Evolutionary conservation across 805 yeast species (phyloP), one percentile per base, ranked within the genome.

Genomic region (Kodamaea kaohsiungensis): DNA sequence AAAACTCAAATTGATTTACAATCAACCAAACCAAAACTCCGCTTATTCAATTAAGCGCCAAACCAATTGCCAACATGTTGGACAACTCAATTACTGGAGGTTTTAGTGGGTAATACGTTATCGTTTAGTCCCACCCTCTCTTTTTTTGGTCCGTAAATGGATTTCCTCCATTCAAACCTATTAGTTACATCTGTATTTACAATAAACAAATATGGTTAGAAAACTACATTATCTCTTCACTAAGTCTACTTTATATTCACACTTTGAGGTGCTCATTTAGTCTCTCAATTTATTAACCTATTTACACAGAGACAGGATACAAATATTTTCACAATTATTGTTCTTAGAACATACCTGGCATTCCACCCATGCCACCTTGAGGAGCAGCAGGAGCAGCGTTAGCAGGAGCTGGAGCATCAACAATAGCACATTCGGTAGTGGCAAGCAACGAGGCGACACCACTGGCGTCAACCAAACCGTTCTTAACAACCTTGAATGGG

Each of bases 391-490:
- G 75, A 54, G 83, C 73, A 43, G 82, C 66, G 60, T 76, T 76
- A 76, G 79, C 77, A 67, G 93, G 95, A 74, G 85, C 87, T 65
- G 98, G 96, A 60, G 96, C 97, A 65, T 89, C 97, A 56, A 91
- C 97, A 67, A 95, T 90, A 59, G 98, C 98, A 73, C 97, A 96
- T 79, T 95, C 99, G 60, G 99, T 93, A 56, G 98, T 93, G 60
- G 98, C 98, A 72, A 95, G 82, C 72, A 95, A 81, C 30, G 97
- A 91, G 48, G 99, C 98, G 59, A 95, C 98, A 79, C 98, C 97
- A 49, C 96, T 83, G 58, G 99, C 98, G 68, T 95, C 98, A 54
- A 90, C 90, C 67, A 95, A 81, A 58, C 98, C 98, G 66, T 90
- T 86, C 81, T 95, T 90, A 57, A 95, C 97, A 63, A 93, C 98